phyloP scores from a whole-genome alignment of 192 early-diverging fungal genomes.

The Backusella mclennaniae region DNA sequence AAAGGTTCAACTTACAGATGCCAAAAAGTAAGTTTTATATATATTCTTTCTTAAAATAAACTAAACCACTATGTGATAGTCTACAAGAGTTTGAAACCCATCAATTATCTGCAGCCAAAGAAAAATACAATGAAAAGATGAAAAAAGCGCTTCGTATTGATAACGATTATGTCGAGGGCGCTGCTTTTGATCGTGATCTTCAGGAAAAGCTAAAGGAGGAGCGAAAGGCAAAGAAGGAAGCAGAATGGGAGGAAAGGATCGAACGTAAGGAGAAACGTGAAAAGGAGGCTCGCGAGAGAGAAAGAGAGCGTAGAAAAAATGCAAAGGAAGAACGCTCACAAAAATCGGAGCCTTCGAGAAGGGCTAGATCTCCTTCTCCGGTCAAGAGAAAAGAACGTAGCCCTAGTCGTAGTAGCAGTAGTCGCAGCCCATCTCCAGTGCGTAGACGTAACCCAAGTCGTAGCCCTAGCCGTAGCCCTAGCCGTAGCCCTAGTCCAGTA shows the following conservation, averaged over 20 bases:
- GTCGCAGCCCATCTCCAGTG: slow-evolving; percentile 7
- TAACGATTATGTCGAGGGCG: slow-evolving; percentile 65
- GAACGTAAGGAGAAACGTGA: background rate
- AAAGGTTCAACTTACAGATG: slow-evolving; percentile 21
- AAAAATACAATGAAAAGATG: slow-evolving; percentile 61
- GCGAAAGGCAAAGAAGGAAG: slow-evolving; percentile 15
- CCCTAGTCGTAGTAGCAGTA: background rate
- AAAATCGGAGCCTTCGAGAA: background rate
- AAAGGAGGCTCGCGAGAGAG: background rate
- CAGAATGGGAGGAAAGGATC: background rate
- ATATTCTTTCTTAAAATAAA: background rate
- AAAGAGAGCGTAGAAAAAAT: slow-evolving; percentile 18
- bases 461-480: background rate
- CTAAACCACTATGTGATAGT: slow-evolving; percentile 8
- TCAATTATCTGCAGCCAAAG: slow-evolving; percentile 67
- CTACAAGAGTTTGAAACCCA: slow-evolving; percentile 70
- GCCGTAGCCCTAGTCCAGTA: background rate
- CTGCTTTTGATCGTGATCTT: slow-evolving; percentile 75
- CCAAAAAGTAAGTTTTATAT: slow-evolving; percentile 25
- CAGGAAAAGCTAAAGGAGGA: slow-evolving; percentile 44
- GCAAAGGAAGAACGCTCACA: background rate
- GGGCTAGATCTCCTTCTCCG: background rate
- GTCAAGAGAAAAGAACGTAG: background rate
- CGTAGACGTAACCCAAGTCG: slow-evolving; percentile 11
- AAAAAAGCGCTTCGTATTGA: slow-evolving; percentile 68